Conservation (phyloP, 2,329 filamentous ascomycete species). For the Podosphaera leucotricha region DNA sequence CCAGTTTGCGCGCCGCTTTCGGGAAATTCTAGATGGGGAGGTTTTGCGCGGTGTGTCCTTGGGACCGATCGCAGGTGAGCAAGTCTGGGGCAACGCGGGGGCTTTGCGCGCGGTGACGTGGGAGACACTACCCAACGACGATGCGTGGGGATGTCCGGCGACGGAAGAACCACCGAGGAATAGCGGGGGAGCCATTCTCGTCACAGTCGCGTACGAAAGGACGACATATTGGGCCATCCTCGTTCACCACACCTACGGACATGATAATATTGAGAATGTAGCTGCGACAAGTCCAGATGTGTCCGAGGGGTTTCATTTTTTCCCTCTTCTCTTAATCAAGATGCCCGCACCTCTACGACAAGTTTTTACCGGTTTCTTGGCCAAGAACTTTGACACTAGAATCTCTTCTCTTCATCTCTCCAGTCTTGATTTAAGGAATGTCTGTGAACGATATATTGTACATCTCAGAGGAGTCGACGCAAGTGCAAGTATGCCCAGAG, state of each 20-base stretch:
- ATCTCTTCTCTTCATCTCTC: constrained; percentile 79
- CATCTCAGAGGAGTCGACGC: constrained; percentile 8
- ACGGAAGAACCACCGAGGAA: background rate
- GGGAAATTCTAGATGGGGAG: constrained; percentile 22
- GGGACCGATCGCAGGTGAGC: constrained; percentile 17
- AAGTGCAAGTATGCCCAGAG: constrained; percentile 3
- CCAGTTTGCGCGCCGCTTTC: constrained; percentile 19
- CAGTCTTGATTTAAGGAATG: constrained; percentile 59
- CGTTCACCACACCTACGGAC: constrained; percentile 4
- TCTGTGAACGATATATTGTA: constrained; percentile 13
- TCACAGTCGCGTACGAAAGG: constrained; percentile 14
- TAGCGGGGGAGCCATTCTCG: constrained; percentile 9
- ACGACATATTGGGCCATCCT: constrained; percentile 12
- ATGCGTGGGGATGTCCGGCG: constrained; percentile 12
- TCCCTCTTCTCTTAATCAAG: constrained; percentile 21
- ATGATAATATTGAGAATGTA: constrained; percentile 1
- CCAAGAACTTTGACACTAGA: constrained; percentile 21
- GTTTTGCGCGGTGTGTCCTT: constrained; percentile 22
- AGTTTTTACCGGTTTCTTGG: constrained; percentile 20
- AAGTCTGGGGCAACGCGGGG: constrained; percentile 17
- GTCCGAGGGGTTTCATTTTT: constrained; percentile 18
- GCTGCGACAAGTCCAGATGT: too few relatives aligned
- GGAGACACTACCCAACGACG: constrained; percentile 19
- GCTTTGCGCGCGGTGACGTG: constrained; percentile 20
- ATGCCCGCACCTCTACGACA: constrained; percentile 22